Base-by-base conservation (phyloP, 352 stramenopile genomes). In the Pythium angustatum region DNA sequence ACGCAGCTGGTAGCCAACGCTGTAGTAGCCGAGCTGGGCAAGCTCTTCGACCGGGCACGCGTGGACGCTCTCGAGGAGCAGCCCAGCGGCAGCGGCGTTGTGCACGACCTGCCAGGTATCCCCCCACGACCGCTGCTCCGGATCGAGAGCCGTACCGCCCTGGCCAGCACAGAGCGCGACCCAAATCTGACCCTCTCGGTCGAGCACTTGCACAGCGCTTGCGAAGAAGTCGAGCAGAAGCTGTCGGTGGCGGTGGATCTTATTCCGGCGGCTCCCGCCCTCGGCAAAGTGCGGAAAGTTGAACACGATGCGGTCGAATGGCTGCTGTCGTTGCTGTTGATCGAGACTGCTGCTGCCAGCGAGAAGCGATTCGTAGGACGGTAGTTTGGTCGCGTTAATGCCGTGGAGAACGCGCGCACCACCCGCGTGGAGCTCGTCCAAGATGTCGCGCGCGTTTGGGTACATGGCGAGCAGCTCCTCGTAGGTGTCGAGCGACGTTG, bases 251-350 rank as follows among this genome's bases (percentile, higher is more conserved):
- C 79, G 77, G 64, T 93, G 77, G 58, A 94, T 93, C 65, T 94
- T 94, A 79, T 91, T 93, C 57, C 81, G 77, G 64, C 82, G 83
- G 49, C 76, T 87, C 49, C 82, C 83, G 45, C 82, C 79, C n/a
- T 87, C 83, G 26, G 82, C 85, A 51, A 82, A 93, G 54, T 96
- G 85, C 34, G 87, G 87, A 62, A 93, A 96, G 62, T 96, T 96
- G 73, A 96, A 96, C 56, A 96, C 82, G 56, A 96, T 76, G 22
- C 83, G 76, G 52, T 94, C 84, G 30, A 90, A 89, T 21, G 22
- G 52, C 33, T n/a, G n/a, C n/a, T n/a, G n/a, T n/a, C n/a, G n/a
- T n/a, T n/a, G n/a, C n/a, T n/a, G n/a, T n/a, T n/a, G n/a, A n/a
- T n/a, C n/a, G n/a, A 21, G 9, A 38, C 17, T 4, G 15, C 30